These are phyloP conservation scores for Geranium rotundifolium DNA, from an alignment of 345 rosid species.

Conservation along the genomic window DNA sequence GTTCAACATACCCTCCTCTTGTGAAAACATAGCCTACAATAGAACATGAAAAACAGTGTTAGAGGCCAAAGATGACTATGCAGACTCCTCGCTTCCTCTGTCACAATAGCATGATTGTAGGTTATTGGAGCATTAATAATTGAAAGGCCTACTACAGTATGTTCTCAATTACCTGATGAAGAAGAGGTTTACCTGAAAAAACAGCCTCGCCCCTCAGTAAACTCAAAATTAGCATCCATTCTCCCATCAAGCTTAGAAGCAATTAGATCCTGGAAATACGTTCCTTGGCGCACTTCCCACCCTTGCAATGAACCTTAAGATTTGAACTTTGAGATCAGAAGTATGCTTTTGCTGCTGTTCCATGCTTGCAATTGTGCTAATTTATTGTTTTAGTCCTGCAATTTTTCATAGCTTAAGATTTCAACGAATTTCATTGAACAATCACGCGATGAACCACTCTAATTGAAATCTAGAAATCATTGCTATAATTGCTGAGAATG, in stretches of 20 bases:
- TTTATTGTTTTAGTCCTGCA: conserved; percentile 76
- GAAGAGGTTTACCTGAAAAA: conserved; percentile 52
- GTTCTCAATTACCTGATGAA: conserved; percentile 37
- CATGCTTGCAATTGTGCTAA: conserved; percentile 81
- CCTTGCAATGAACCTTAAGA: conserved; percentile 50
- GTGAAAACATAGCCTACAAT: conserved; percentile 72
- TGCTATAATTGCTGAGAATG: neutral
- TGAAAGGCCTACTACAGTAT: neutral
- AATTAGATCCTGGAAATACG: conserved; percentile 77
- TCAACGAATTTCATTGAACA: neutral
- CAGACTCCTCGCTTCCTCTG: neutral
- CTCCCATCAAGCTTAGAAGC: conserved; percentile 84
- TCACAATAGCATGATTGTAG: neutral
- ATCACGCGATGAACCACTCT: too few relatives aligned
- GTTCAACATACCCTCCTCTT: conserved; percentile 89
- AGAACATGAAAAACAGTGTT: conserved; percentile 6
- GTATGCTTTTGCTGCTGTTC: conserved; percentile 95
- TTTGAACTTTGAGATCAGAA: conserved; percentile 72
- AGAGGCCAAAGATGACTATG: neutral
- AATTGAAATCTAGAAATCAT: too few relatives aligned
- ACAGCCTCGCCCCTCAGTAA: conserved; percentile 72
- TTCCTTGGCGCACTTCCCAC: conserved; percentile 85
- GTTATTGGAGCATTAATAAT: neutral
- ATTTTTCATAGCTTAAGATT: neutral
- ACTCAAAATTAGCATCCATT: conserved; percentile 88